Conservation (phyloP, 1,284 basidiomycete species). For the Ceratobasidium sp. region DNA sequence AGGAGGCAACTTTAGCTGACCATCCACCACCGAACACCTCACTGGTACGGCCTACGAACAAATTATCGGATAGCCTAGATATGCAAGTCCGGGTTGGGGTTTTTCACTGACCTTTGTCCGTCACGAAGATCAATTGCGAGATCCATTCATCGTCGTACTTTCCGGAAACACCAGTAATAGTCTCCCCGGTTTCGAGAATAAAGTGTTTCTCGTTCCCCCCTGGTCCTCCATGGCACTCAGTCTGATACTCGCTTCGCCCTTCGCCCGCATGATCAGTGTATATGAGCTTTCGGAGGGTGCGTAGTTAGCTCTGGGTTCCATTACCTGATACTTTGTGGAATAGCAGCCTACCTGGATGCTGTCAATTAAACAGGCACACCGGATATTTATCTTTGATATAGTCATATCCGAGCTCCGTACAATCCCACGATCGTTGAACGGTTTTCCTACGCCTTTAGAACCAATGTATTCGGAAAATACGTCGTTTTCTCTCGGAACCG, state of each 20-base stretch:
- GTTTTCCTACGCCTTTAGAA: not conserved
- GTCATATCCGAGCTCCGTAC: not conserved
- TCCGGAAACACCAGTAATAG: constrained; percentile 9
- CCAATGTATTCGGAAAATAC: not conserved
- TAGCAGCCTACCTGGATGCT: constrained; percentile 15
- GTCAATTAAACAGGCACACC: not conserved
- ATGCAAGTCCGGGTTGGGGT: too few relatives aligned
- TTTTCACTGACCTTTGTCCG: constrained; percentile 14
- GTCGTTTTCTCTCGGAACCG: not conserved
- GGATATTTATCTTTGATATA: not conserved
- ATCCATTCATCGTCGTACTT: not conserved
- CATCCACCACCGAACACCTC: not conserved
- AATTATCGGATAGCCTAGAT: too few relatives aligned
- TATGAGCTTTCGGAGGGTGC: not conserved
- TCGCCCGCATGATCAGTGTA: not conserved
- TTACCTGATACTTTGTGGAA: too few relatives aligned
- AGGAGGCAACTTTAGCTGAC: too few relatives aligned
- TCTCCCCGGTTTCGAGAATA: not conserved
- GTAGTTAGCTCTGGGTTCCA: too few relatives aligned
- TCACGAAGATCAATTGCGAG: constrained; percentile 10
- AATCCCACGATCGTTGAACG: constrained; percentile 7
- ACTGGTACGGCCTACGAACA: constrained; percentile 2
- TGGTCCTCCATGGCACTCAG: not conserved
- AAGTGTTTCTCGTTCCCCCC: not conserved
- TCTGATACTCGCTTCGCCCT: too few relatives aligned